Conservation (phyloP, 140 eudicot genomes). For the Oenanthe javanica region DNA sequence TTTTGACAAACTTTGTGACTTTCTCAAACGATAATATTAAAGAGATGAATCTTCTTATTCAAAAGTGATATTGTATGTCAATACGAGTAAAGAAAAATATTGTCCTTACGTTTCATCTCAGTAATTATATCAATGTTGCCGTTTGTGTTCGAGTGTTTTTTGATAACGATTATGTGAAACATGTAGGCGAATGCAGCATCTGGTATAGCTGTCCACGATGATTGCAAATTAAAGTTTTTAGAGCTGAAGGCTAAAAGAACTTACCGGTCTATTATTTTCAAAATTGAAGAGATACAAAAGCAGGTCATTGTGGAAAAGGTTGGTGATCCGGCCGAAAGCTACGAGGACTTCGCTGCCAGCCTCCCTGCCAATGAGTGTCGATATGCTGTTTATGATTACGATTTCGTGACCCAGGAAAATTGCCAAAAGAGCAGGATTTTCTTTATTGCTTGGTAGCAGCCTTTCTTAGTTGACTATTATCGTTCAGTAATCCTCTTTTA, state of each 20-base stretch:
- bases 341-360: background rate
- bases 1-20: no score
- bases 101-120: background rate
- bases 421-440: slow-evolving; percentile 6
- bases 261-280: background rate
- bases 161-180: background rate
- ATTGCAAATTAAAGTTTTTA: no score
- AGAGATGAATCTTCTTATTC: background rate
- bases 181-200: slow-evolving; percentile 3
- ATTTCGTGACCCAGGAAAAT: slow-evolving; percentile 3
- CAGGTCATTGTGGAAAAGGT: background rate
- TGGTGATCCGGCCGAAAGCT: background rate
- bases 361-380: background rate
- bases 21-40: background rate
- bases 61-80: background rate
- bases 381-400: slow-evolving; percentile 3
- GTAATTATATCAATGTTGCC: background rate
- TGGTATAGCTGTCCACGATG: background rate
- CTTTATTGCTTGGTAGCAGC: background rate
- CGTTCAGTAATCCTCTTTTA: background rate
- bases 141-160: background rate
- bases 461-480: background rate
- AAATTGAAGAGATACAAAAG: no score
- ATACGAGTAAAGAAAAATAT: background rate
- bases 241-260: no score